Percentiles rank a stretch among this genome's conserved stretches.
These are phyloP conservation scores for Salinomyces thailandicus DNA, from an alignment of 2,329 filamentous ascomycete genomes.

Conservation along the genomic window DNA sequence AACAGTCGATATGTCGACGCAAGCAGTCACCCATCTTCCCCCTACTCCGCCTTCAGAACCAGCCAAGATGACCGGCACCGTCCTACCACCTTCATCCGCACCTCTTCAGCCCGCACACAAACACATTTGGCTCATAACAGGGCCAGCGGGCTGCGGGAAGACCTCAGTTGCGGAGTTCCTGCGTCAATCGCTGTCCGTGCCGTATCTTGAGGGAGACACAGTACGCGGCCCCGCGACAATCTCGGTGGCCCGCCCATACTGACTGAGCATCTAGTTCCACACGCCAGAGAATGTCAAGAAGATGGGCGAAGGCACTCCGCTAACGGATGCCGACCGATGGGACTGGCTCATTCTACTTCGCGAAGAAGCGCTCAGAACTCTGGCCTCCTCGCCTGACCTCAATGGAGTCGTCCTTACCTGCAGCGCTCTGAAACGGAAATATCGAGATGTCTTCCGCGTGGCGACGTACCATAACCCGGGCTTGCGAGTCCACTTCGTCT, in stretches of 20 bases:
- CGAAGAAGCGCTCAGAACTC: slow-evolving; percentile 32
- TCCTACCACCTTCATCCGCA: background rate
- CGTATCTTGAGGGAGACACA: slow-evolving; percentile 44
- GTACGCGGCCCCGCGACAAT: slow-evolving; percentile 22
- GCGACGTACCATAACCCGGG: slow-evolving; percentile 37
- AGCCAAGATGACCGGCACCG: background rate
- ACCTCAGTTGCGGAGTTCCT: slow-evolving; percentile 41
- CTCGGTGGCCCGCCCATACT: background rate
- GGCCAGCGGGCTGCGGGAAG: slow-evolving; percentile 45
- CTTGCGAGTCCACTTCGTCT: slow-evolving; percentile 71
- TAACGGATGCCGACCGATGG: slow-evolving; percentile 92
- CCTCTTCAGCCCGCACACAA: slow-evolving; percentile 23
- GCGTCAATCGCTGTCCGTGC: slow-evolving; percentile 31
- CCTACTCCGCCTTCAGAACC: slow-evolving; percentile 6
- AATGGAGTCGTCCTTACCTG: slow-evolving; percentile 82
- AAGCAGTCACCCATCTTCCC: slow-evolving; percentile 5
- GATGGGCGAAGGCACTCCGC: slow-evolving; percentile 72
- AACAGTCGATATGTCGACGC: no score
- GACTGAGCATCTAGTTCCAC: slow-evolving; percentile 33
- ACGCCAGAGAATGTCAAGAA: slow-evolving; percentile 54
- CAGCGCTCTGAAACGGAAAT: slow-evolving; percentile 92
- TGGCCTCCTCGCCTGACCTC: slow-evolving; percentile 6
- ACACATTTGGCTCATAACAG: slow-evolving; percentile 43
- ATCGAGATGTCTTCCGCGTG: slow-evolving; percentile 60
- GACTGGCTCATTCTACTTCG: slow-evolving; percentile 66